phyloP scores from a whole-genome alignment of 768 basidiomycete genomes.

The Lactifluus subvellereus region DNA sequence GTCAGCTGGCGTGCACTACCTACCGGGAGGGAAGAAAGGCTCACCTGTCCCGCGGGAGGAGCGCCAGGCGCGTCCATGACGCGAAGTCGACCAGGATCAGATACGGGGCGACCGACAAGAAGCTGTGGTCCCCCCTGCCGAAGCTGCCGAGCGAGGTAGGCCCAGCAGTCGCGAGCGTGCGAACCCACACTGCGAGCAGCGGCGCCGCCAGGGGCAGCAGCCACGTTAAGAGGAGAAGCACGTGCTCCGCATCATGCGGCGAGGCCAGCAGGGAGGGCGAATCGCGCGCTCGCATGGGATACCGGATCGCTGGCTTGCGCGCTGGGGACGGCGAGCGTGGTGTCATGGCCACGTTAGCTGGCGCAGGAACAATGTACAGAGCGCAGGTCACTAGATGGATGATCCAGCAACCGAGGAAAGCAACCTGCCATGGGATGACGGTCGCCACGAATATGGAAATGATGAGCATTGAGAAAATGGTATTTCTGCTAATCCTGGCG shows the following conservation, averaged over 20 bases:
- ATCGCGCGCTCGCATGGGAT: not conserved
- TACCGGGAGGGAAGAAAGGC: not conserved
- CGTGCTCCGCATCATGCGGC: constrained; percentile 47
- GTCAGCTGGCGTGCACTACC: not conserved
- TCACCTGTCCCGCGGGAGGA: constrained; percentile 30
- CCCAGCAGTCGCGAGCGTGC: constrained; percentile 76
- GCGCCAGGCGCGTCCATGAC: constrained; percentile 40
- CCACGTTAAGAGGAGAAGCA: constrained; percentile 74
- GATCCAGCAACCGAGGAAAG: constrained; percentile 79
- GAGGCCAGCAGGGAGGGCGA: not conserved
- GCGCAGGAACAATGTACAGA: constrained; percentile 22
- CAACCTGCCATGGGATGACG: constrained; percentile 89
- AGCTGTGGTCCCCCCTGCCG: constrained; percentile 71
- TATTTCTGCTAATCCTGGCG: constrained; percentile 26
- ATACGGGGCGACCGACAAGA: constrained; percentile 58
- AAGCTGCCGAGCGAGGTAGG: constrained; percentile 71
- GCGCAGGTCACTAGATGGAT: constrained; percentile 68
- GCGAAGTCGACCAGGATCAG: constrained; percentile 57
- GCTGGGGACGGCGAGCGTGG: constrained; percentile 1
- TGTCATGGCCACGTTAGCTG: constrained; percentile 4
- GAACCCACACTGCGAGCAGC: constrained; percentile 82
- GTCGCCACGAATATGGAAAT: constrained; percentile 64
- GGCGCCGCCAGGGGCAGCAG: constrained; percentile 73
- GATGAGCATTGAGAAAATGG: constrained; percentile 48
- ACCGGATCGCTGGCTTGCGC: constrained; percentile 9